Percentiles rank a stretch among this genome's conserved stretches.
Conservation (phyloP, 345 rosid genomes). For the Toxicodendron radicans region DNA sequence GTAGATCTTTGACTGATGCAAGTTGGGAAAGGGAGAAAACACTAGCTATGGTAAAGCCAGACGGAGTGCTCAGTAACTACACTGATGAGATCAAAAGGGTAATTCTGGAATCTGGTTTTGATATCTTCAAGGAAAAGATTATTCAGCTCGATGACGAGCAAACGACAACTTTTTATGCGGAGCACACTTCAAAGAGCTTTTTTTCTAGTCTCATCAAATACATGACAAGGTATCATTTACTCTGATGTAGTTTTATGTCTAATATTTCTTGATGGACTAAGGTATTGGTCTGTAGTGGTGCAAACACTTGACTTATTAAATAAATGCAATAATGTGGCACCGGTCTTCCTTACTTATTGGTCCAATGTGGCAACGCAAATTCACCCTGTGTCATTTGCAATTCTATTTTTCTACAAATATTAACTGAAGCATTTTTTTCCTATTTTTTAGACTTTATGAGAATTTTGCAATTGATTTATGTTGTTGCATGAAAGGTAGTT, state of each 20-base stretch:
- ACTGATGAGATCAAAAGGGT: conserved; percentile 50
- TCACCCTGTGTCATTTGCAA: neutral
- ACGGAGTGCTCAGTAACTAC: conserved; percentile 68
- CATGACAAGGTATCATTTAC: conserved; percentile 64
- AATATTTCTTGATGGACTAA: neutral
- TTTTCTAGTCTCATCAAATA: conserved; percentile 63
- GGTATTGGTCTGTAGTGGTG: neutral
- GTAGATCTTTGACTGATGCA: conserved; percentile 40
- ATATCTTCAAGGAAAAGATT: conserved; percentile 46
- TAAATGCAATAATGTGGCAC: neutral
- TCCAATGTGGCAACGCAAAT: neutral
- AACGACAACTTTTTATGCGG: conserved; percentile 62
- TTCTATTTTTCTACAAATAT: neutral
- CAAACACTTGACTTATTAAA: neutral
- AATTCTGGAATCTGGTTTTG: conserved; percentile 54
- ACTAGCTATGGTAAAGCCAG: conserved; percentile 80
- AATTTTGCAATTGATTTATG: neutral
- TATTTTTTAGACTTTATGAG: too few species aligned
- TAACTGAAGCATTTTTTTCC: neutral
- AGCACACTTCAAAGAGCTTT: conserved; percentile 68
- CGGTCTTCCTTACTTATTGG: neutral
- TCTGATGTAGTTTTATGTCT: neutral
- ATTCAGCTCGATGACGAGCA: conserved; percentile 54
- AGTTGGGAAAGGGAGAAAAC: conserved; percentile 50
- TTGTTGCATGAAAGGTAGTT: neutral